These are phyloP conservation scores for Claviceps humidiphila DNA, from an alignment of 2,329 filamentous ascomycete genomes.

Conservation along the genomic window DNA sequence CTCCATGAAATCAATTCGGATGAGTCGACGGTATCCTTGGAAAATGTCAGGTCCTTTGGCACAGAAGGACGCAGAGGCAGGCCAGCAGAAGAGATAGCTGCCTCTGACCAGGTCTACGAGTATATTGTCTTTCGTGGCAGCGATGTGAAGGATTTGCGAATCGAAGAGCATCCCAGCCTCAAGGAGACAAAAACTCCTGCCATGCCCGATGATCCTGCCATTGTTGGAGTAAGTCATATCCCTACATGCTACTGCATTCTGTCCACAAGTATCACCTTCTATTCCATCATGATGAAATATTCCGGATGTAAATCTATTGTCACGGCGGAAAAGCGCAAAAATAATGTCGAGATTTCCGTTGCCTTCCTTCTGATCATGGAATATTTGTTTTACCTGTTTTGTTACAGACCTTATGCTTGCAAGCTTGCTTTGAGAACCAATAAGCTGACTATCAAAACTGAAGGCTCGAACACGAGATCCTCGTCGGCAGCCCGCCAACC, in stretches of 20 bases:
- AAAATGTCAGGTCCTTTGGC: slow-evolving; percentile 89
- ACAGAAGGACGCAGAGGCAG: slow-evolving; percentile 79
- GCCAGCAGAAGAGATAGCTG: slow-evolving; percentile 67
- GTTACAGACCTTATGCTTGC: background rate
- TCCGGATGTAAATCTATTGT: slow-evolving; percentile 85
- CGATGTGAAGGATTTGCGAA: slow-evolving; percentile 94
- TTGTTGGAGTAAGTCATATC: slow-evolving; percentile 73
- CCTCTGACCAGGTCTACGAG: slow-evolving; percentile 84
- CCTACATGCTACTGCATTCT: background rate
- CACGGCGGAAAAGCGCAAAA: slow-evolving; percentile 84
- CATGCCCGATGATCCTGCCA: slow-evolving; percentile 89
- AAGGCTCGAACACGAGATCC: slow-evolving; percentile 29
- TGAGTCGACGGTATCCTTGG: slow-evolving; percentile 88
- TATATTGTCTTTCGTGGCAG: slow-evolving; percentile 98
- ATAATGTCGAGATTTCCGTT: slow-evolving; percentile 98
- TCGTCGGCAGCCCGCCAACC: slow-evolving; percentile 17
- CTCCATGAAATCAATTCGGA: slow-evolving; percentile 98
- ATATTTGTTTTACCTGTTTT: slow-evolving; percentile 7
- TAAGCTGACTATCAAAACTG: slow-evolving; percentile 11
- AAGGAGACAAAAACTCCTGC: slow-evolving; percentile 64
- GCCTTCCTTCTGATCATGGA: slow-evolving; percentile 91
- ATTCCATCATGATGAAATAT: slow-evolving; percentile 72
- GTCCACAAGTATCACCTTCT: slow-evolving; percentile 3
- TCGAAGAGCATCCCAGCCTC: slow-evolving; percentile 67
- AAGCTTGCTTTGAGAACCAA: background rate